Evolutionary conservation across 345 rosid species (phyloP).

Genomic region (Arabidopsis suecica): DNA sequence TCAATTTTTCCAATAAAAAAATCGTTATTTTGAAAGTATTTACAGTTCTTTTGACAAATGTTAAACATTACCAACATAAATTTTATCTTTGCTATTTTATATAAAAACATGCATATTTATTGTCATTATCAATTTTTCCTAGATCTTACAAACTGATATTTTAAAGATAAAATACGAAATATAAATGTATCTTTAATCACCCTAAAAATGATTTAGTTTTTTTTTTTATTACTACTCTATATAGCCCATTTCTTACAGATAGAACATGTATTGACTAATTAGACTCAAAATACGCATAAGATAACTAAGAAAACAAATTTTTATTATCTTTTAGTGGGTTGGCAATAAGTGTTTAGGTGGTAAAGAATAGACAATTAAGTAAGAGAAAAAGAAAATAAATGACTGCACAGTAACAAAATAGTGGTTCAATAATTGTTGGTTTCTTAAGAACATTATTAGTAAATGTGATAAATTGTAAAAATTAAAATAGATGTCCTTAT

Average conservation of each 20-base stretch:
- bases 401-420: neutral
- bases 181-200: neutral
- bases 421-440: neutral
- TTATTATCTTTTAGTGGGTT: neutral
- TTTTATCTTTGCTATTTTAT: too few relatives aligned
- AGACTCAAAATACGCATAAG: neutral
- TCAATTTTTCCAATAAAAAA: neutral
- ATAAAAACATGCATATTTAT: neutral
- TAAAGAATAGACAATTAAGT: neutral
- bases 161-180: neutral
- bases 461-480: neutral
- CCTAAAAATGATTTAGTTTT: neutral
- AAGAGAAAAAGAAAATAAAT: neutral
- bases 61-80: neutral
- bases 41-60: neutral
- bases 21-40: too few relatives aligned
- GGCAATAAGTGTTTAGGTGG: conserved; percentile 4
- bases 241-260: neutral
- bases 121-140: neutral
- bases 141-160: neutral
- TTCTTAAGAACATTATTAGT: neutral
- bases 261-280: neutral
- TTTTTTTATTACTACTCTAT: neutral
- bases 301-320: neutral
- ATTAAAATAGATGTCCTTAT: neutral